Evolutionary conservation across 1,284 basidiomycete species (phyloP), one percentile per base, ranked within the genome.

Genomic region (Calocybe gambosa): DNA sequence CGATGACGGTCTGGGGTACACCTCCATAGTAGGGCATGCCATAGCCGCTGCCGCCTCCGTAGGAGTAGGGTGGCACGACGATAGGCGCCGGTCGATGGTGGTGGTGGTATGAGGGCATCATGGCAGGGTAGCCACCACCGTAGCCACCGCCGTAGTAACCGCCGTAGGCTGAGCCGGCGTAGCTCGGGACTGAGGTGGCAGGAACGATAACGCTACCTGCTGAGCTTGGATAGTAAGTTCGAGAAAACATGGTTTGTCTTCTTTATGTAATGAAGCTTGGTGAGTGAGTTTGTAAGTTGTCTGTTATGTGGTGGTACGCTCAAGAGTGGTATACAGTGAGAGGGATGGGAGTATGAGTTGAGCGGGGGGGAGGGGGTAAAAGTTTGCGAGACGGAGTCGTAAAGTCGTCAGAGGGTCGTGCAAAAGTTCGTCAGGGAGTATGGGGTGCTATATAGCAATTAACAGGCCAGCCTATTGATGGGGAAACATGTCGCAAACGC

Each of bases 171-270:
- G 29, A 31, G 29, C 29, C 29, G 29, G 29, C 29, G 29, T 31
- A 31, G 29, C 29, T 31, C 12, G 29, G 29, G 12, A 31, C 29
- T 31, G 29, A n/a, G n/a, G n/a, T n/a, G 29, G 6, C 13, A n/a
- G 52, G 50, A n/a, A 55, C 34, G n/a, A 55, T 51, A 36, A 62
- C 53, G 48, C 55, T 60, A 35, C 61, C 56, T 38, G 59, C 57
- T 31, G 56, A 47, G 49, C 55, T 57, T 26, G 61, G 59, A 51
- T 60, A 63, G 56, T 54, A 55, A 41, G 45, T 48, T 26, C 46
- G 53, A 36, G 42, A 28, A 37, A 54, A 62, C 61, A 62, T 60
- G 5, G 29, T 31, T 31, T 13, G 13, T 5, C 10, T 26, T 10
- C 10, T 26, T 10, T 26, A 10, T 26, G 25, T n/a, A n/a, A n/a